These are phyloP conservation scores for Rhizopogon vulgaris DNA, from an alignment of 768 basidiomycete species.

Conservation along the genomic window DNA sequence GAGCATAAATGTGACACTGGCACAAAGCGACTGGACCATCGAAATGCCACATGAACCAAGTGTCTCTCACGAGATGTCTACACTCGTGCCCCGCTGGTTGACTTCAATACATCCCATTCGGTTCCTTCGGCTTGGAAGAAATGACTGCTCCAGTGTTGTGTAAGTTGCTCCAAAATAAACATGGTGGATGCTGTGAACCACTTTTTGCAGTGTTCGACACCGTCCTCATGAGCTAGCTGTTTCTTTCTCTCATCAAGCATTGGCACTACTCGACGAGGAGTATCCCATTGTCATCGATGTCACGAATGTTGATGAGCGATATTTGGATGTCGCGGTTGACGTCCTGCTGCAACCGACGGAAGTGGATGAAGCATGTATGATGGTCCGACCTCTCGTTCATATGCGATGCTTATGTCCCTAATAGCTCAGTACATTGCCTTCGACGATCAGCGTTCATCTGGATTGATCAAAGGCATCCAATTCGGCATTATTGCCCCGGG, in stretches of 20 bases:
- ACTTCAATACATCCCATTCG: constrained; percentile 44
- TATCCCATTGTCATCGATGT: constrained; percentile 70
- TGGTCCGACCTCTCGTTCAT: not conserved
- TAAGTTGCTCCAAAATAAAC: constrained; percentile 25
- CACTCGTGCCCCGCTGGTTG: constrained; percentile 46
- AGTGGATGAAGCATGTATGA: constrained; percentile 62
- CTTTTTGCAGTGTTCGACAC: constrained; percentile 47
- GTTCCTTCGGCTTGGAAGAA: constrained; percentile 47
- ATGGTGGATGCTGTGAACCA: not conserved
- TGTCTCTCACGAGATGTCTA: constrained; percentile 26
- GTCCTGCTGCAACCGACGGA: constrained; percentile 78
- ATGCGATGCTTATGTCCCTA: not conserved
- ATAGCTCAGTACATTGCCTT: constrained; percentile 58
- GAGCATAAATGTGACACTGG: constrained; percentile 48
- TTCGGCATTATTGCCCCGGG: constrained; percentile 63
- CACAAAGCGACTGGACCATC: constrained; percentile 62
- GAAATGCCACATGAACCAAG: constrained; percentile 51
- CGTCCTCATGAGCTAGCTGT: constrained; percentile 55
- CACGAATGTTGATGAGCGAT: constrained; percentile 63
- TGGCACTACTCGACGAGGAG: constrained; percentile 77
- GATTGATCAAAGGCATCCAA: constrained; percentile 66
- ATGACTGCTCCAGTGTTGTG: constrained; percentile 41
- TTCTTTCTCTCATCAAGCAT: constrained; percentile 50
- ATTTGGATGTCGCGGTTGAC: constrained; percentile 65
- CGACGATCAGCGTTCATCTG: constrained; percentile 58